These are phyloP conservation scores for Citrus mangshanensis DNA, from an alignment of 345 rosid genomes.

Conservation along the genomic window DNA sequence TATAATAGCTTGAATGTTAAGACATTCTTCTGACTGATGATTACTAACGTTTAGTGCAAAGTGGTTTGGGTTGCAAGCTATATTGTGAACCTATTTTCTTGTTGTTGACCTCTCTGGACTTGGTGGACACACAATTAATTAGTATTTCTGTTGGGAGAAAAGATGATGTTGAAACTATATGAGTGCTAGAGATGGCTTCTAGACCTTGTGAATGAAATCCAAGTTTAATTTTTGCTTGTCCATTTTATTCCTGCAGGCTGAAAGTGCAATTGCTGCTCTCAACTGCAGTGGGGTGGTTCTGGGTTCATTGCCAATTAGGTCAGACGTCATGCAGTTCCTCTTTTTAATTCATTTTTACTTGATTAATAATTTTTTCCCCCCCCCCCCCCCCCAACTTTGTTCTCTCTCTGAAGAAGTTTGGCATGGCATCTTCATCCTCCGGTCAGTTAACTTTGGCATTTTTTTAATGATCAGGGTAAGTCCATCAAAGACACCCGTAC, in stretches of 20 bases:
- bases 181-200: not conserved
- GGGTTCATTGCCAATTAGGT: slow-evolving; percentile 93
- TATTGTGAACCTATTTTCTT: not conserved
- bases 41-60: not conserved
- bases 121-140: not conserved
- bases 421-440: not conserved
- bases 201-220: not conserved
- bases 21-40: not conserved
- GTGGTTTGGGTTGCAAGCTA: not conserved
- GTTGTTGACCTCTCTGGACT: not conserved
- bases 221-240: not conserved
- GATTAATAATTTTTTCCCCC: not conserved
- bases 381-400: not conserved
- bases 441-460: not conserved
- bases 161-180: not conserved
- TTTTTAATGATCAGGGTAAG: slow-evolving; percentile 60
- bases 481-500: slow-evolving; percentile 98
- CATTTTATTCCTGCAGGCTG: slow-evolving; percentile 55
- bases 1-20: not conserved
- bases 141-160: not conserved
- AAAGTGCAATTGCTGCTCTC: slow-evolving; percentile 95
- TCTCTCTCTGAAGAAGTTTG: not conserved
- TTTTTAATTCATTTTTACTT: not conserved
- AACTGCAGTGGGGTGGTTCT: slow-evolving; percentile 93
- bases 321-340: slow-evolving; percentile 9